Percentiles rank a stretch among this genome's conserved stretches.
phyloP scores from a whole-genome alignment of 345 rosid genomes.

The Hypericum androsaemum region DNA sequence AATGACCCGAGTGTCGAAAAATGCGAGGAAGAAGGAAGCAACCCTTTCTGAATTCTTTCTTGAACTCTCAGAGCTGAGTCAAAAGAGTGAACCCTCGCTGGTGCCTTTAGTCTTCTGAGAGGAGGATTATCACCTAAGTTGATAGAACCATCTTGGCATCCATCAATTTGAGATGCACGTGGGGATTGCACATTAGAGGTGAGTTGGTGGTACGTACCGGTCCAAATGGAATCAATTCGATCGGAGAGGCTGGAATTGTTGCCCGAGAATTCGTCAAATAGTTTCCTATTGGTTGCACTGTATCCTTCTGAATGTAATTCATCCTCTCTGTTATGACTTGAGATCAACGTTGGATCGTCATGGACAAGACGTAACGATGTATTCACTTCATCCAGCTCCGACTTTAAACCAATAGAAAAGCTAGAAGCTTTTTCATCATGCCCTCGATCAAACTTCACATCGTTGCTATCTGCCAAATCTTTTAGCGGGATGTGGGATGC shows the following conservation, averaged over 20 bases:
- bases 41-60: conserved; percentile 51
- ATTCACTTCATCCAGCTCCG: conserved; percentile 21
- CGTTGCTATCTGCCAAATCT: conserved; percentile 24
- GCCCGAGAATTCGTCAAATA: conserved; percentile 22
- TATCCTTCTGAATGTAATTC: conserved; percentile 37
- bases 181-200: conserved; percentile 23
- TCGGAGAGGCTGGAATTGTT: conserved; percentile 62
- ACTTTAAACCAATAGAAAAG: conserved; percentile 16
- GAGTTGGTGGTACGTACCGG: conserved; percentile 58
- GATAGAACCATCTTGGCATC: conserved; percentile 18
- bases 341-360: conserved; percentile 20
- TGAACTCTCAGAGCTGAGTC: conserved; percentile 70
- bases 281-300: conserved; percentile 16
- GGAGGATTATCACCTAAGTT: conserved; percentile 26
- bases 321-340: conserved; percentile 23
- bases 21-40: conserved; percentile 51
- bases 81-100: conserved; percentile 66
- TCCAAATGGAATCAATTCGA: conserved; percentile 98
- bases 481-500: conserved; percentile 22
- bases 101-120: conserved; percentile 39
- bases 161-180: conserved; percentile 27
- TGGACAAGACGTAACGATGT: conserved; percentile 13
- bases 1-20: conserved; percentile 57
- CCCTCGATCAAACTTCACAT: conserved; percentile 17
- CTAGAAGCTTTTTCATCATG: conserved; percentile 17